Percentiles rank a stretch among this genome's conserved stretches.
Conservation (phyloP, 192 early-diverging fungal genomes). For the Rhizophagus sp. region DNA sequence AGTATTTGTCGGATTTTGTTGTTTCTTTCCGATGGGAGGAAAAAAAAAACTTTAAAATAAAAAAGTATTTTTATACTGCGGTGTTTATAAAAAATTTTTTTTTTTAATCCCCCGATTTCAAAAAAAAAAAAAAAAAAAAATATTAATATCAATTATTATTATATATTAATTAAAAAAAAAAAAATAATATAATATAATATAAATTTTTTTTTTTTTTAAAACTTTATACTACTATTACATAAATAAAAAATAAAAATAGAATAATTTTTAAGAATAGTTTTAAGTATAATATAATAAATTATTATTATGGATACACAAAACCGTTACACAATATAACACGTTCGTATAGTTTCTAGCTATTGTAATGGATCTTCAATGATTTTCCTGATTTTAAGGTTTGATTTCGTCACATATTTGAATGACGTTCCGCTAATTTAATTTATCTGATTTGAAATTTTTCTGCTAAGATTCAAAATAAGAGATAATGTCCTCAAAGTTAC, state of each 20-base stretch:
- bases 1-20: background rate
- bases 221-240: background rate
- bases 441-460: background rate
- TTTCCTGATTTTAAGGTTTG: constrained; percentile 19
- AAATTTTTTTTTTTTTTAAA: constrained; percentile 2
- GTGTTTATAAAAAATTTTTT: background rate
- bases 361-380: constrained; percentile 1
- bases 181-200: background rate
- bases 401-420: constrained; percentile 15
- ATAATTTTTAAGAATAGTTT: background rate
- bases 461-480: background rate
- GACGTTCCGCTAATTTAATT: constrained; percentile 11
- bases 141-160: too few relatives aligned
- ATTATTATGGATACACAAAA: background rate
- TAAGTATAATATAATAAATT: background rate
- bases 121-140: too few relatives aligned
- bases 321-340: constrained; percentile 14
- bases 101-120: background rate
- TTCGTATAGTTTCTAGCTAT: background rate
- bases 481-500: constrained; percentile 4
- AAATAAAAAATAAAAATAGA: constrained; percentile 1
- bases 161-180: background rate
- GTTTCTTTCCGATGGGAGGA: background rate
- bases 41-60: background rate
- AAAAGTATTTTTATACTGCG: background rate